Base-by-base conservation (phyloP, 1,284 basidiomycete species). In the Chondrostereum purpureum region DNA sequence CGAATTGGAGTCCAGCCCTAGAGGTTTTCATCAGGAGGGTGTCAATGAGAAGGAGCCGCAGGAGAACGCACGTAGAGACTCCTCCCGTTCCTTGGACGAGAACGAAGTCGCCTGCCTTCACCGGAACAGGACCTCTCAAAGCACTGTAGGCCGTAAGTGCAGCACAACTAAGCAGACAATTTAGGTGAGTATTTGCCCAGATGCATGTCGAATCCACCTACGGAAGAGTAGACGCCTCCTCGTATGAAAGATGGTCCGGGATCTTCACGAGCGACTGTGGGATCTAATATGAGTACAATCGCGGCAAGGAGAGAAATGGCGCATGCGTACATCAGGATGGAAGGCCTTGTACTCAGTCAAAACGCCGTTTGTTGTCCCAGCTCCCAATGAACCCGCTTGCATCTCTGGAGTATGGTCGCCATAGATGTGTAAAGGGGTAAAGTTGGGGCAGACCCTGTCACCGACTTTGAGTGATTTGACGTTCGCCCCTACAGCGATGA, bases 61-160 rank as follows among this genome's bases (percentile, higher is more conserved):
- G n/a, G 18, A 16, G 12, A 33, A 6, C 62, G 21, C 47, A 68
- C 65, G 70, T 62, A 1, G 69, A 71, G 27, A 75, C 71, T 42
- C 72, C 73, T 13, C 73, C 73, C 1, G 71, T 75, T 3, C 75
- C 73, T 13, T 67, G 60, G 3, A 69, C 61, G 13, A 77, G 63
- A 20, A 74, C 67, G 0, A 54, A 59, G 36, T 70, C 66, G n/a
- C 66, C 67, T 11, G 57, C 55, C 46, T 64, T 70, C 45, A 69
- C 34, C 4, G 64, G 59, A 6, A 58, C 54, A 3, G 67, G 58
- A 4, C 69, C 70, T 39, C 60, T 55, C 3, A 74, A 58, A 2
- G 65, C 66, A 48, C 65, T 71, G 54, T 70, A 74, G 3, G 72
- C 73, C 2, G 72, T 74, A 42, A 75, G 43, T 19, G 63, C 75